Evolutionary conservation across 2,329 filamentous ascomycete genomes (phyloP).

Genomic region (Beauveria australis): DNA sequence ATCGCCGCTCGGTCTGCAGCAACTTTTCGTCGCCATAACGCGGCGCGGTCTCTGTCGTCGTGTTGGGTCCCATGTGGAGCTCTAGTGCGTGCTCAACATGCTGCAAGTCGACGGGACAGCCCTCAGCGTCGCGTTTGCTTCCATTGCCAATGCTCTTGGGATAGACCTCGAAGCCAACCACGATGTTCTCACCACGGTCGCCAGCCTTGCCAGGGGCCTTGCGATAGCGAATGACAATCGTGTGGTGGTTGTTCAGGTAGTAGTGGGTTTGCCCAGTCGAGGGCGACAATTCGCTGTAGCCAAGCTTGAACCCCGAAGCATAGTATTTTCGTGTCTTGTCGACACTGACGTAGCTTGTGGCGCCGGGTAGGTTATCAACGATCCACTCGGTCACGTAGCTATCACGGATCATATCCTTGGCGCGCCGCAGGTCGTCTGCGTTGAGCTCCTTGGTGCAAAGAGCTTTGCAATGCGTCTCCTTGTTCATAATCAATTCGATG

Average conservation of each 20-base stretch:
- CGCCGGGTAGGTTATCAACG: constrained; percentile 81
- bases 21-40: constrained; percentile 43
- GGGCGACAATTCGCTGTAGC: constrained; percentile 60
- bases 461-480: constrained; percentile 63
- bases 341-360: constrained; percentile 79
- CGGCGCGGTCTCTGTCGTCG: constrained; percentile 36
- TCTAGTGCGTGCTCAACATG: constrained; percentile 58
- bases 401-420: constrained; percentile 63
- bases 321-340: constrained; percentile 84
- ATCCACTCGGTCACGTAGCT: constrained; percentile 92
- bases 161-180: constrained; percentile 87
- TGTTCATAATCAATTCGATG: constrained; percentile 70
- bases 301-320: constrained; percentile 81
- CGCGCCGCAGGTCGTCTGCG: constrained; percentile 55
- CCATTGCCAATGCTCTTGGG: constrained; percentile 67
- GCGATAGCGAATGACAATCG: constrained; percentile 72
- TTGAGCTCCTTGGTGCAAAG: constrained; percentile 64
- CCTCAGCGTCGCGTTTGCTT: constrained; percentile 50
- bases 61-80: constrained; percentile 58
- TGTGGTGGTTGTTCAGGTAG: constrained; percentile 83
- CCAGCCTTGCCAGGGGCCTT: constrained; percentile 61
- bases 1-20: constrained; percentile 48
- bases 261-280: constrained; percentile 54
- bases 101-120: constrained; percentile 61
- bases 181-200: constrained; percentile 63